Percentiles rank a stretch among this genome's conserved stretches.
Conservation (phyloP, 306 rosid genomes). For the Medicago truncatula region MtrunA17r5.0-ANR NC_053042.1:2240501-2241000, state of each 20-base stretch:
- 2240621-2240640: not conserved
- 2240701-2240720: not conserved
- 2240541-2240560: too few relatives aligned
- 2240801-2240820: slow-evolving; percentile 4
- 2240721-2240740: slow-evolving; percentile 1
- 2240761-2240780: not conserved
- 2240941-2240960: slow-evolving; percentile 39
- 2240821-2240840: slow-evolving; percentile 32
- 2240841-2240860: slow-evolving; percentile 21
- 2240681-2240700: not conserved
- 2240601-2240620: too few relatives aligned
- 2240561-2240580: too few relatives aligned
- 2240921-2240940: slow-evolving; percentile 29
- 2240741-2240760: not conserved
- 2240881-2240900: slow-evolving; percentile 21
- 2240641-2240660: not conserved
- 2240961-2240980: slow-evolving; percentile 61
- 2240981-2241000: slow-evolving; percentile 67
- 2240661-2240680: not conserved
- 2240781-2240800: not conserved
- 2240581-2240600: too few relatives aligned
- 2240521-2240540: too few relatives aligned
- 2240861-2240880: slow-evolving; percentile 18
- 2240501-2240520: too few relatives aligned
- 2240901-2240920: not conserved